These are phyloP conservation scores for Teratosphaeria gauchensis DNA, from an alignment of 2,329 filamentous ascomycete genomes.

Conservation along the genomic window DNA sequence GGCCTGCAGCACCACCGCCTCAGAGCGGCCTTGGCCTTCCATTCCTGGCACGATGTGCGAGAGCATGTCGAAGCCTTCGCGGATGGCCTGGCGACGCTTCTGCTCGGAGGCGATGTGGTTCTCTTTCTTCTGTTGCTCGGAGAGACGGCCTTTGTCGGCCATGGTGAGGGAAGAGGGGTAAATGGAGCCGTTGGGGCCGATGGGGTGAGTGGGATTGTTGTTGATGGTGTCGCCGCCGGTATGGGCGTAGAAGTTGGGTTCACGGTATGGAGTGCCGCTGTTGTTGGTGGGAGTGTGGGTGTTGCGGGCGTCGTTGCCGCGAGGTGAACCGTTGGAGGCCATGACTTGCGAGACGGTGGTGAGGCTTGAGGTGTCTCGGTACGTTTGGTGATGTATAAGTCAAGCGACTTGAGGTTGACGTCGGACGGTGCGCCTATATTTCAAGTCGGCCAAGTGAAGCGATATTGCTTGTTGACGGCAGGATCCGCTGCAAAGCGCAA, in stretches of 20 bases:
- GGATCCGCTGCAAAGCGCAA: neutral
- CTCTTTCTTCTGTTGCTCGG: slow-evolving; percentile 61
- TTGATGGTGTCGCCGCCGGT: neutral
- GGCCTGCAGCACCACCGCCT: slow-evolving; percentile 66
- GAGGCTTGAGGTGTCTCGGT: neutral
- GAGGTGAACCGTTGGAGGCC: neutral
- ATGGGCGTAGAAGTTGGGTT: neutral
- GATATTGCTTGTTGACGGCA: neutral
- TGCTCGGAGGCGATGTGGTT: slow-evolving; percentile 63
- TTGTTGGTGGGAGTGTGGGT: neutral
- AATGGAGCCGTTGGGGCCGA: slow-evolving; percentile 1
- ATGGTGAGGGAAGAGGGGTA: slow-evolving; percentile 1
- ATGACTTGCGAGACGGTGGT: neutral
- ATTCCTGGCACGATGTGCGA: slow-evolving; percentile 72
- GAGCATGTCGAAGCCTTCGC: slow-evolving; percentile 73
- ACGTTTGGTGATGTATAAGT: neutral
- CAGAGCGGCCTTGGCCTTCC: slow-evolving; percentile 72
- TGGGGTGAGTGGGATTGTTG: neutral
- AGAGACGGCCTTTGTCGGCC: slow-evolving; percentile 49
- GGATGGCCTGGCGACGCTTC: slow-evolving; percentile 63
- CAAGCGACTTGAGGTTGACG: neutral
- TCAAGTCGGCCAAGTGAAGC: neutral
- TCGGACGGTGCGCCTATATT: neutral
- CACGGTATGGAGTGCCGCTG: neutral
- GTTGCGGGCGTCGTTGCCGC: neutral